Evolutionary conservation across 2,329 filamentous ascomycete genomes (phyloP).

Genomic region (Sporothrix phasma): DNA sequence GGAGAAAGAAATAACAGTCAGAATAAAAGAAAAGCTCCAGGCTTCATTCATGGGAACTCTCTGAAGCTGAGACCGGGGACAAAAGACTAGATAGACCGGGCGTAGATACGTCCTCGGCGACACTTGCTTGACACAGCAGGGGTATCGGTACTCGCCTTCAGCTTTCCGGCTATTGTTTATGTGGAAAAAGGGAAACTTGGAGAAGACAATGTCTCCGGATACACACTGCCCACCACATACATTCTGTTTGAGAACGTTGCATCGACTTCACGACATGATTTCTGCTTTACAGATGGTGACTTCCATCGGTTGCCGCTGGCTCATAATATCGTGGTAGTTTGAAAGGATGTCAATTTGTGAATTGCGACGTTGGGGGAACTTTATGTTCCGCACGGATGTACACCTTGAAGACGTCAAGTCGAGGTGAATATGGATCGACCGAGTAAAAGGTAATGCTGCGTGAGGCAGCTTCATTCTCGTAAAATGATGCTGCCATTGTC

Average conservation of each 20-base stretch:
- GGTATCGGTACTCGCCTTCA: slow-evolving; percentile 1
- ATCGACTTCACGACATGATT: neutral
- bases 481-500: no score
- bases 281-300: no score
- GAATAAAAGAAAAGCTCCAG: neutral
- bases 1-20: neutral
- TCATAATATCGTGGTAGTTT: no score
- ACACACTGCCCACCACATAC: neutral
- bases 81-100: neutral
- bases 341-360: no score
- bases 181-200: neutral
- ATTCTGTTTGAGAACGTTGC: neutral
- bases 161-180: neutral
- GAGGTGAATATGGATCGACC: no score
- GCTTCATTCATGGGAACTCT: neutral
- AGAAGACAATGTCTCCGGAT: neutral
- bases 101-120: neutral
- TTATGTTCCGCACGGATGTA: no score
- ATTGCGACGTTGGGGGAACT: no score
- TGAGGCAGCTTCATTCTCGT: no score
- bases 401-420: no score
- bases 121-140: neutral
- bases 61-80: neutral
- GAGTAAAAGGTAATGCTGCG: no score
- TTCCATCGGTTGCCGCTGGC: no score